Evolutionary conservation across 768 basidiomycete species (phyloP).

Genomic region (Trametes gibbosa): DNA sequence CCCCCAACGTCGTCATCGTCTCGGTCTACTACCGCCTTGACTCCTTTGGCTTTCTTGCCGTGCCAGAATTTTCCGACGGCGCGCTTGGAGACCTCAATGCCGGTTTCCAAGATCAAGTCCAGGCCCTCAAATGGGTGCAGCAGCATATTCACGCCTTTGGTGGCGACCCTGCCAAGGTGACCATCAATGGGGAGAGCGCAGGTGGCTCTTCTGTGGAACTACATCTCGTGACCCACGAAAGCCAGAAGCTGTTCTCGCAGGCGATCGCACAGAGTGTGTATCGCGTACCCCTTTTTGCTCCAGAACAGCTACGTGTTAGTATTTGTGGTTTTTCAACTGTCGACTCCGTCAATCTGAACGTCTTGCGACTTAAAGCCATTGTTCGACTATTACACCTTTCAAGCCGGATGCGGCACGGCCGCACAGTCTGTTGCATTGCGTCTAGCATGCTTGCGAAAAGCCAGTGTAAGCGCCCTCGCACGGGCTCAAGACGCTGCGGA

Average conservation of each 20-base stretch:
- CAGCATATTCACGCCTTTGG: constrained; percentile 38
- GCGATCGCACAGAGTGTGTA: constrained; percentile 66
- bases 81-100: constrained; percentile 48
- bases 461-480: constrained; percentile 49
- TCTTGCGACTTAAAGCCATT: constrained; percentile 36
- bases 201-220: constrained; percentile 56
- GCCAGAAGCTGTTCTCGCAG: constrained; percentile 43
- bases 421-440: constrained; percentile 33
- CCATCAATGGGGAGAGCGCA: constrained; percentile 60
- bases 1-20: constrained; percentile 59
- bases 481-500: constrained; percentile 50
- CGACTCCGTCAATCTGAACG: not conserved
- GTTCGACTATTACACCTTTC: constrained; percentile 49
- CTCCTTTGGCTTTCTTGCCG: constrained; percentile 60
- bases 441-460: constrained; percentile 48
- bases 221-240: constrained; percentile 48
- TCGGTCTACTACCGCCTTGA: constrained; percentile 66
- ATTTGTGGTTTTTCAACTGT: not conserved
- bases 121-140: constrained; percentile 40
- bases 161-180: constrained; percentile 38
- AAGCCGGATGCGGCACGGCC: constrained; percentile 45
- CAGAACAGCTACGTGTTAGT: constrained; percentile 52
- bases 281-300: constrained; percentile 47
- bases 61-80: constrained; percentile 43
- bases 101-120: constrained; percentile 54